Conservation (phyloP, 208 protist genomes). For the Spongospora subterranea region DNA sequence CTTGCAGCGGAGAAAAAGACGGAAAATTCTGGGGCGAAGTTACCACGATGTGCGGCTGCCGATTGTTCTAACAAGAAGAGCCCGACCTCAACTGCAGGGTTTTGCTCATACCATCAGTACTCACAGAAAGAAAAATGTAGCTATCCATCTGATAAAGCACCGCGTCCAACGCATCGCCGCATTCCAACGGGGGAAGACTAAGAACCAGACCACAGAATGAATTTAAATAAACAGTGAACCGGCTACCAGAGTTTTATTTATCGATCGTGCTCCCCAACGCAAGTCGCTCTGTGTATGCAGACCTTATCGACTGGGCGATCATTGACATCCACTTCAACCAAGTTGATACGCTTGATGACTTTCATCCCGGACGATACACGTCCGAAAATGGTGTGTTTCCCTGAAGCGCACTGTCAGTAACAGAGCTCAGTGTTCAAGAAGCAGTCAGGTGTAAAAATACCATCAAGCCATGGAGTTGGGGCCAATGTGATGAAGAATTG, state of each 20-base stretch:
- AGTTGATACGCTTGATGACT: conserved; percentile 51
- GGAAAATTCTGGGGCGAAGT: background rate
- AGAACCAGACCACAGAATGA: background rate
- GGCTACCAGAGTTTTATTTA: background rate
- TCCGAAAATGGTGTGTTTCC: conserved; percentile 65
- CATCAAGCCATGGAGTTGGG: conserved; percentile 65
- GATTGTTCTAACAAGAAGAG: background rate
- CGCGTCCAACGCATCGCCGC: background rate
- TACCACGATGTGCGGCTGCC: background rate
- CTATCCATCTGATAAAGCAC: background rate
- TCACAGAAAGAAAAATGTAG: background rate
- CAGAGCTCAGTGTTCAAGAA: background rate
- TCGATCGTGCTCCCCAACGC: background rate
- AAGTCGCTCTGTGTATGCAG: background rate
- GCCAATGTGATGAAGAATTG: conserved; percentile 67
- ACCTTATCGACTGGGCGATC: conserved; percentile 17
- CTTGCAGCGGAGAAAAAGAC: background rate
- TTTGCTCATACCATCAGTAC: conserved; percentile 12
- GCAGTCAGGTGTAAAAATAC: background rate
- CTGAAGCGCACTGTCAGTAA: conserved; percentile 15
- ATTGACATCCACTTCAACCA: conserved; percentile 25
- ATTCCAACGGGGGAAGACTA: background rate
- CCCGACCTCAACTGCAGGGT: background rate
- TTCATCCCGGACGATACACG: conserved; percentile 61
- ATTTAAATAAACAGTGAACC: background rate